phyloP scores from a whole-genome alignment of 208 protist species.

The Jaenimonas drosophilae region DNA sequence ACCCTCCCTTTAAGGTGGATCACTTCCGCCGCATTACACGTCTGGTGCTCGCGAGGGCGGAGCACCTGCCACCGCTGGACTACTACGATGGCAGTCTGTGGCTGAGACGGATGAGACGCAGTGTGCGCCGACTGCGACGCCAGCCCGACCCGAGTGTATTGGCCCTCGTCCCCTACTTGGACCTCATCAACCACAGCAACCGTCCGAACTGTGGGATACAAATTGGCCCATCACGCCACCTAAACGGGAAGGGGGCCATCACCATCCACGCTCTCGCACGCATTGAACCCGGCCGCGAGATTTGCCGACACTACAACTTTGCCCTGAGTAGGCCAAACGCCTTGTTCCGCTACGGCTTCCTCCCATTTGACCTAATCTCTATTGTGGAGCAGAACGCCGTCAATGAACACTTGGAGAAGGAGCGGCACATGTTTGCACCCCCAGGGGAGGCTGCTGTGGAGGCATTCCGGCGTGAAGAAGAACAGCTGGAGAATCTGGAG shows the following conservation, averaged over 20 bases:
- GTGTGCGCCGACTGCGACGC: slow-evolving; percentile 19
- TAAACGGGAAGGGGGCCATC: slow-evolving; percentile 44
- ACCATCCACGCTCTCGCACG: slow-evolving; percentile 64
- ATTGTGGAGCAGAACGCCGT: slow-evolving; percentile 79
- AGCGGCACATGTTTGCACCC: slow-evolving; percentile 38
- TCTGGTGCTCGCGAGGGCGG: slow-evolving; percentile 64
- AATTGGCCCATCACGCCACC: slow-evolving; percentile 39
- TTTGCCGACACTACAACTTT: slow-evolving; percentile 91
- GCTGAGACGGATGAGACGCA: slow-evolving; percentile 26
- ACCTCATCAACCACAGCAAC: slow-evolving; percentile 86
- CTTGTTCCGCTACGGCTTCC: slow-evolving; percentile 86
- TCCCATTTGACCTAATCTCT: slow-evolving; percentile 86
- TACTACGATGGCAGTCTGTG: slow-evolving; percentile 45
- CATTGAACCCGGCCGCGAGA: slow-evolving; percentile 67
- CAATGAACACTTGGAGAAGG: slow-evolving; percentile 58
- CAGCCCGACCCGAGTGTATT: slow-evolving; percentile 36
- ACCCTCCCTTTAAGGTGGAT: slow-evolving; percentile 63
- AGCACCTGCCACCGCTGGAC: slow-evolving; percentile 59
- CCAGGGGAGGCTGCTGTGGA: slow-evolving; percentile 41
- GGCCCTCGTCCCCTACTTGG: slow-evolving; percentile 64
- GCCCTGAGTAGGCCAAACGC: slow-evolving; percentile 62
- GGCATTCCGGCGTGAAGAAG: slow-evolving; percentile 13
- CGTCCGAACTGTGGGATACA: slow-evolving; percentile 67
- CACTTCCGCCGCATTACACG: slow-evolving; percentile 75
- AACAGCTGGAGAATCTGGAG: slow-evolving; percentile 57